Base-by-base conservation (phyloP, 164 flowering plant genomes). In the Pachysandra terminalis region DNA sequence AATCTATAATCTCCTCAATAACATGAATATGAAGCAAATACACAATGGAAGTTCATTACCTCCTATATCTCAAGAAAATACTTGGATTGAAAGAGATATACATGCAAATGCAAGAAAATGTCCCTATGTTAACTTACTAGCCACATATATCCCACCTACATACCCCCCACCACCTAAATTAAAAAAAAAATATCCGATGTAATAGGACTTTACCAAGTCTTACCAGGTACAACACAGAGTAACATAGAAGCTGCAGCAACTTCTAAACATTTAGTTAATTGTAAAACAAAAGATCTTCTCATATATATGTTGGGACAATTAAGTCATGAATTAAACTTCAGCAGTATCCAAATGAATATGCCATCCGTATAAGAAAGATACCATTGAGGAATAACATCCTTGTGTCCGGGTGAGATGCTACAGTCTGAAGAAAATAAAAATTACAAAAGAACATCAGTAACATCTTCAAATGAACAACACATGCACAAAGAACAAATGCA, bases 351-450 rank as follows among this genome's bases (percentile, higher is more conserved):
- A 65, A 21, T 35, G 25, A n/a, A 21, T 9, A 9, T 21, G 14
- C 26, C 58, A 19, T 55, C 21, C 26, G 23, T 53, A 7, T 21
- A 9, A 22, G 22, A 55, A 13, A 41, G 63, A 67, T 88, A 93
- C 98, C 98, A 81, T 84, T 93, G 49, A 93, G 78, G 68, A 90
- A 88, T 56, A 82, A 69, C 81, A 81, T 84, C 74, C 90, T 81
- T 45, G 96, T 90, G 61, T 85, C 90, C 7, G 87, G 87, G 65
- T 90, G 93, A 69, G 90, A 85, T 55, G 96, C 96, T 32, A 88
- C 93, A 82, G 88, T 87, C 96, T 90, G 86, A 55, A 78, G 65
- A 48, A 60, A 71, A 59, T 9, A 63, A 22, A 35, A 64, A 45
- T 17, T 32, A 60, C 21, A 52, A 26, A 8, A 54, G 35, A 40